A percentile compares a stretch with the other conserved stretches of the same genome.
Conservation (phyloP, 768 basidiomycete species). For the Kondoa malvinella region DNA sequence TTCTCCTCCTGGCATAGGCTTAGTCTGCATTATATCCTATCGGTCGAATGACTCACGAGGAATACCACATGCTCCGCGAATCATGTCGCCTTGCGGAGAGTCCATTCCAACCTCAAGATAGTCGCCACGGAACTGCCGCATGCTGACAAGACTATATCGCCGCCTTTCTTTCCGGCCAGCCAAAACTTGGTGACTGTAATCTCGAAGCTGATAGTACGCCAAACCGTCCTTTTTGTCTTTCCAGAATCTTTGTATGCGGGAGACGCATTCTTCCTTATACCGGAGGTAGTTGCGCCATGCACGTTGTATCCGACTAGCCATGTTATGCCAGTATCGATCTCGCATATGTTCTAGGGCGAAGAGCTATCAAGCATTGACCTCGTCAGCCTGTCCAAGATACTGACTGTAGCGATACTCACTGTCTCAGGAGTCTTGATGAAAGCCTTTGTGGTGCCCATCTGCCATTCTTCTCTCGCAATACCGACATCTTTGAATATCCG, state of each 20-base stretch:
- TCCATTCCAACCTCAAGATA: slow-evolving; percentile 80
- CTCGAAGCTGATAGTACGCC: slow-evolving; percentile 73
- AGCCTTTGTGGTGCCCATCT: slow-evolving; percentile 96
- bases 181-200: slow-evolving; percentile 83
- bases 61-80: slow-evolving; percentile 55
- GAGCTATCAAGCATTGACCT: slow-evolving; percentile 40
- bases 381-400: background rate
- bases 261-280: slow-evolving; percentile 85
- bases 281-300: slow-evolving; percentile 91
- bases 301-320: slow-evolving; percentile 91
- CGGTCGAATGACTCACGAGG: slow-evolving; percentile 41
- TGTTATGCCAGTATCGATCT: slow-evolving; percentile 99
- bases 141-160: slow-evolving; percentile 80
- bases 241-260: slow-evolving; percentile 94
- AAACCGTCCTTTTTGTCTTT: slow-evolving; percentile 90
- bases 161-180: slow-evolving; percentile 83
- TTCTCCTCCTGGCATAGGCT: slow-evolving; percentile 41
- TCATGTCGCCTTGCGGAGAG: slow-evolving; percentile 51
- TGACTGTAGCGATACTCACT: slow-evolving; percentile 22
- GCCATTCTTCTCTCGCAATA: slow-evolving; percentile 94
- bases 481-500: slow-evolving; percentile 87
- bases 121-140: slow-evolving; percentile 87
- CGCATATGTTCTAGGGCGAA: slow-evolving; percentile 98
- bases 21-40: background rate
- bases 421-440: slow-evolving; percentile 96